Conservation (phyloP, 148 eudicot genomes). For the Diospyros kaki region DNA sequence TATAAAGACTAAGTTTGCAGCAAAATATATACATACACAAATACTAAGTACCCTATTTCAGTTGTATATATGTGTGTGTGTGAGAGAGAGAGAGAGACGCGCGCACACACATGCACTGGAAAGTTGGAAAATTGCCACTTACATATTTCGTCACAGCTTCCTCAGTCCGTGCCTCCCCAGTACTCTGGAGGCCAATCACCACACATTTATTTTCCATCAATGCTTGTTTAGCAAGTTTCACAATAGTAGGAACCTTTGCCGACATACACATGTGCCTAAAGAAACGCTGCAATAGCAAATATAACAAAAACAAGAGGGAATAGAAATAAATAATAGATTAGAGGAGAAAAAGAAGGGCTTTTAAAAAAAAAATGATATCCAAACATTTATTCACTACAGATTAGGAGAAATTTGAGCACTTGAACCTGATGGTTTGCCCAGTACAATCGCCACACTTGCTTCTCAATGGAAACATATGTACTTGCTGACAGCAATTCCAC, state of each 20-base stretch:
- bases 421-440: conserved; percentile 98
- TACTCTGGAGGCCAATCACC: conserved; percentile 95
- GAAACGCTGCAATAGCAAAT: conserved; percentile 63
- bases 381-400: background rate
- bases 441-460: conserved; percentile 90
- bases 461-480: conserved; percentile 55
- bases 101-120: background rate
- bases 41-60: background rate
- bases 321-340: conserved; percentile 17
- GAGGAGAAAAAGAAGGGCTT: conserved; percentile 1
- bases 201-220: conserved; percentile 67
- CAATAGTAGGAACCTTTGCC: conserved; percentile 90
- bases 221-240: conserved; percentile 74
- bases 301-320: conserved; percentile 2
- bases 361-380: background rate
- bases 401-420: background rate
- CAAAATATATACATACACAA: background rate
- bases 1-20: too few relatives aligned
- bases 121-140: conserved; percentile 14
- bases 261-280: conserved; percentile 98
- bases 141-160: conserved; percentile 97
- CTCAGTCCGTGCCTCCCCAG: conserved; percentile 98
- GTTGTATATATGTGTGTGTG: background rate
- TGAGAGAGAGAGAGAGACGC: conserved; percentile 8
- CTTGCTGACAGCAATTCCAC: conserved; percentile 74